phyloP scores from a whole-genome alignment of 1,139 yeast genomes.

The Starmera stellimalicola region DNA sequence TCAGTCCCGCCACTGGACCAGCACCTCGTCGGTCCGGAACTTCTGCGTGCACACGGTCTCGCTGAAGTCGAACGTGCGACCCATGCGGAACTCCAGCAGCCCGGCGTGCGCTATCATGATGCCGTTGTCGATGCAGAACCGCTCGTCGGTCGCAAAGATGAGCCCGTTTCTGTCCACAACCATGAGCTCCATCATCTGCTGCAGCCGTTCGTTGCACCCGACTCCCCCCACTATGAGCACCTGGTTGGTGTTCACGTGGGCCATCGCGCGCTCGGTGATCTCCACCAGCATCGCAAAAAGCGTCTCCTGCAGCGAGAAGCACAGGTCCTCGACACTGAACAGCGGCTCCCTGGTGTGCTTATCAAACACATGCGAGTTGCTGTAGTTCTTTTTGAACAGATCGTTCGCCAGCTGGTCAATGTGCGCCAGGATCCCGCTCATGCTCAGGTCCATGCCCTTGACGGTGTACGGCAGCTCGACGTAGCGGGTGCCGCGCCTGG shows the following conservation, averaged over 20 bases:
- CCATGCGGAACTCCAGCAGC: conserved; percentile 74
- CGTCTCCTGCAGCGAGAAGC: conserved; percentile 88
- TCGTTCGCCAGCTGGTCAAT: conserved; percentile 76
- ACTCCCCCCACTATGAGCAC: conserved; percentile 97
- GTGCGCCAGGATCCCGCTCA: conserved; percentile 89
- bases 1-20: conserved; percentile 74
- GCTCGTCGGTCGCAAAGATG: conserved; percentile 88
- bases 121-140: conserved; percentile 96
- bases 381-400: conserved; percentile 44
- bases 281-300: conserved; percentile 94
- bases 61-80: conserved; percentile 45
- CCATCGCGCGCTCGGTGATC: conserved; percentile 97
- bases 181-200: conserved; percentile 95
- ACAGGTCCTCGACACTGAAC: conserved; percentile 77
- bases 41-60: conserved; percentile 88
- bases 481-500: conserved; percentile 52
- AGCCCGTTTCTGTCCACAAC: conserved; percentile 81
- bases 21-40: conserved; percentile 89
- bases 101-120: conserved; percentile 99
- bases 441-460: conserved; percentile 95
- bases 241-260: conserved; percentile 85
- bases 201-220: conserved; percentile 86
- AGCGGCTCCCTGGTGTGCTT: conserved; percentile 36
- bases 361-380: conserved; percentile 39
- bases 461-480: conserved; percentile 89